Percentiles rank a stretch among this genome's conserved stretches.
phyloP scores from a whole-genome alignment of 495 filamentous ascomycete genomes.

The Penicillium cinerascens region DNA sequence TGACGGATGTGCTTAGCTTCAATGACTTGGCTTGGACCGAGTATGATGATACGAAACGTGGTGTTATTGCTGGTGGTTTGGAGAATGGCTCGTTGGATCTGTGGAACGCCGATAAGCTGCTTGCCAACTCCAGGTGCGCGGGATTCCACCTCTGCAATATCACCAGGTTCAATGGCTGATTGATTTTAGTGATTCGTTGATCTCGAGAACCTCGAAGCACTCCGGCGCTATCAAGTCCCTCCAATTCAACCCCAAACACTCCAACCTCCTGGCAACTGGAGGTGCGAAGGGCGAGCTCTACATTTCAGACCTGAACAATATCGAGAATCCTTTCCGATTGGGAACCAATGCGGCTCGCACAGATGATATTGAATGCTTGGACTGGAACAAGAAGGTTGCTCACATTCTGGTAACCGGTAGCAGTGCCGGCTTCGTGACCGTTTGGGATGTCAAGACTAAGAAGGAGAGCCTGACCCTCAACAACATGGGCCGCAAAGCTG shows the following conservation, averaged over 20 bases:
- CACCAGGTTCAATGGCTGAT: conserved; percentile 16
- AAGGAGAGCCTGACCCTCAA: conserved; percentile 94
- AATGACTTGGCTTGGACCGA: conserved; percentile 94
- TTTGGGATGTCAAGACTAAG: conserved; percentile 97
- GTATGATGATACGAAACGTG: conserved; percentile 68
- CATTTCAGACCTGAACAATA: conserved; percentile 89
- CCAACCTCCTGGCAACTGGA: conserved; percentile 87
- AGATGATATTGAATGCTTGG: conserved; percentile 90
- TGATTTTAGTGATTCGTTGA: conserved; percentile 62
- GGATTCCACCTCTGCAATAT: conserved; percentile 9
- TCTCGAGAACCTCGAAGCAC: conserved; percentile 90
- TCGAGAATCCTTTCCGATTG: conserved; percentile 79
- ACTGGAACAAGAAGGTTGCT: conserved; percentile 97
- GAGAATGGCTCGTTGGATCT: conserved; percentile 96
- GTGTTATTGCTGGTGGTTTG: conserved; percentile 90
- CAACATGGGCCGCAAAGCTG: conserved; percentile 85
- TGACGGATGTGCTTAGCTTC: conserved; percentile 57
- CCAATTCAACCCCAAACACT: conserved; percentile 94
- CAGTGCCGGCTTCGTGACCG: conserved; percentile 91
- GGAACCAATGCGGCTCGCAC: conserved; percentile 83
- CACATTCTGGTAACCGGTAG: conserved; percentile 96
- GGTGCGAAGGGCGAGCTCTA: conserved; percentile 95
- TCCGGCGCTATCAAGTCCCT: conserved; percentile 89
- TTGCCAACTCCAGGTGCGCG: conserved; percentile 55
- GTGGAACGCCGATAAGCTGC: conserved; percentile 89